phyloP scores from a whole-genome alignment of 176 grass and related monocot genomes.

The Lolium perenne region DNA sequence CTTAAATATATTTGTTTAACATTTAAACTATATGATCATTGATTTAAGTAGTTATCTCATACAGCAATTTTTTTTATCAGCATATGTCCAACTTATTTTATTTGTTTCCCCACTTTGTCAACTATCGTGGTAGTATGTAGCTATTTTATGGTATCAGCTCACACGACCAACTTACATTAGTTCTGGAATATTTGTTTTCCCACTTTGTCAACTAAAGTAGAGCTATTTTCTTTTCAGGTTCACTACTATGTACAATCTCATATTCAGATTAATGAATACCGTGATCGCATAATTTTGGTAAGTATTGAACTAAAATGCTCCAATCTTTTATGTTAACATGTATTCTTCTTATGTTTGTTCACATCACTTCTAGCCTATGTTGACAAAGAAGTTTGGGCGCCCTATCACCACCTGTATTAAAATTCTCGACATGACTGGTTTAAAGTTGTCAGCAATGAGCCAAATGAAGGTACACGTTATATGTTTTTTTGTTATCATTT shows the following conservation, averaged over 20 bases:
- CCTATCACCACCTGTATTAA: conserved; percentile 74
- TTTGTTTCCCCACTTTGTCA: neutral
- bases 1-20: neutral
- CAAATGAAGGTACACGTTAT: conserved; percentile 84
- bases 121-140: neutral
- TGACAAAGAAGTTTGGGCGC: conserved; percentile 62
- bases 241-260: conserved; percentile 99
- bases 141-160: neutral
- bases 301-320: conserved; percentile 28
- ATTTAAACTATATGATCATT: conserved; percentile 9
- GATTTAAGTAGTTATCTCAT: conserved; percentile 25
- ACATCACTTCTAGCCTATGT: conserved; percentile 59
- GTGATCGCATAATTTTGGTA: conserved; percentile 87
- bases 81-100: neutral
- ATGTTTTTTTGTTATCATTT: neutral
- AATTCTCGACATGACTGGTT: conserved; percentile 92
- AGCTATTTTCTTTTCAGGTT: conserved; percentile 60
- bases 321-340: conserved; percentile 10
- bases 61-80: neutral
- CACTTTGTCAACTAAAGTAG: conserved; percentile 22
- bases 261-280: conserved; percentile 98
- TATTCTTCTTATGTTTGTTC: conserved; percentile 26
- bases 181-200: neutral
- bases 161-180: conserved; percentile 8
- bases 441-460: conserved; percentile 84